Evolutionary conservation across 495 filamentous ascomycete species (phyloP).

Genomic region (Xylaria palmicola): DNA sequence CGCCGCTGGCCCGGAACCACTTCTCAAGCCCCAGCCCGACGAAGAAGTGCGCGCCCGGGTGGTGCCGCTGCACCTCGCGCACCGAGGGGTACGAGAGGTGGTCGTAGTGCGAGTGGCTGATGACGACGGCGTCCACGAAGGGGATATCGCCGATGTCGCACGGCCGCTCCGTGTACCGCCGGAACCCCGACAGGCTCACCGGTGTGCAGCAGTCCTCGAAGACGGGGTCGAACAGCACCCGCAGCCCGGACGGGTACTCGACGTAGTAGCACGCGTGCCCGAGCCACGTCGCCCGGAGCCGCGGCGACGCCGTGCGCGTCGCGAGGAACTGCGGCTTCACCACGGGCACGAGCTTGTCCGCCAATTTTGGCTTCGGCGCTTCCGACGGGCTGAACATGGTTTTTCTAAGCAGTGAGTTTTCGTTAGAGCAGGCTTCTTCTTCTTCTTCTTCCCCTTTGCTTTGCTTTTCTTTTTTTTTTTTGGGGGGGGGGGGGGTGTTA

Average conservation of each 20-base stretch:
- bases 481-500: too few relatives aligned
- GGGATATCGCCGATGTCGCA: slow-evolving; percentile 80
- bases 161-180: slow-evolving; percentile 76
- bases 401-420: not conserved
- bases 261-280: slow-evolving; percentile 94
- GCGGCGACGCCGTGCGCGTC: slow-evolving; percentile 47
- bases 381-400: not conserved
- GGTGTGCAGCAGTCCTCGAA: slow-evolving; percentile 88
- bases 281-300: slow-evolving; percentile 90
- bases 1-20: slow-evolving; percentile 73
- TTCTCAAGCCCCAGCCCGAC: slow-evolving; percentile 82
- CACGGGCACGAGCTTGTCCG: slow-evolving; percentile 64
- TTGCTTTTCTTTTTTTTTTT: too few relatives aligned
- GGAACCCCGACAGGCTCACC: slow-evolving; percentile 68
- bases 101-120: slow-evolving; percentile 94
- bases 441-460: too few relatives aligned
- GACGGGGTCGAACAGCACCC: slow-evolving; percentile 93
- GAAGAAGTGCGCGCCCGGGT: slow-evolving; percentile 85
- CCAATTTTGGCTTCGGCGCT: slow-evolving; percentile 52
- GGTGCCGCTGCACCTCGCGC: slow-evolving; percentile 62
- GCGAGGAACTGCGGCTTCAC: slow-evolving; percentile 69
- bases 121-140: slow-evolving; percentile 81
- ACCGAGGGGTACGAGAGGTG: slow-evolving; percentile 79
- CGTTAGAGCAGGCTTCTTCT: not conserved
- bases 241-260: slow-evolving; percentile 84